phyloP scores from a whole-genome alignment of 2,329 filamentous ascomycete genomes.

The Lecanoromycetidae sp. region DNA sequence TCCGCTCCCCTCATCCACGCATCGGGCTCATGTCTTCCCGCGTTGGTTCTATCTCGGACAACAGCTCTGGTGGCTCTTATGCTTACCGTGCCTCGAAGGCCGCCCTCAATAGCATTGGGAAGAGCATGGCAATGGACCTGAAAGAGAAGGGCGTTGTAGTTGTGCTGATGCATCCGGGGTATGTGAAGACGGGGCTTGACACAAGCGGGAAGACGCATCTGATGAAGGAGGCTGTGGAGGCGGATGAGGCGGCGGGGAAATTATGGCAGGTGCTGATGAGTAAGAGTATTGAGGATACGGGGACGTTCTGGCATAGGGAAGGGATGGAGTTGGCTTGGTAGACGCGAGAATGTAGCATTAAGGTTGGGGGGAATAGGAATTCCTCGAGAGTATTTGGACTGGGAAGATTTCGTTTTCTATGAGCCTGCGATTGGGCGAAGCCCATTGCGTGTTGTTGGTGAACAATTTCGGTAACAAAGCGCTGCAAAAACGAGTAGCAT shows the following conservation, averaged over 20 bases:
- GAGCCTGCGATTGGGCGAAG: too few relatives aligned
- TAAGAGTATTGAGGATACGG: slow-evolving; percentile 32
- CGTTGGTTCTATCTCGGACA: slow-evolving; percentile 34
- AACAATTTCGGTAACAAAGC: too few relatives aligned
- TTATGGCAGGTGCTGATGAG: slow-evolving; percentile 30
- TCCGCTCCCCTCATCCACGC: slow-evolving; percentile 23
- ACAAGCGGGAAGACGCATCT: slow-evolving; percentile 16
- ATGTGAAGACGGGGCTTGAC: slow-evolving; percentile 30
- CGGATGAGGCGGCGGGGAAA: slow-evolving; percentile 35
- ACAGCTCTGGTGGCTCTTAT: slow-evolving; percentile 32
- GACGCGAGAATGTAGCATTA: background rate
- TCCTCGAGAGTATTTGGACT: background rate
- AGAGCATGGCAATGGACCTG: slow-evolving; percentile 33
- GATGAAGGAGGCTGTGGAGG: slow-evolving; percentile 30
- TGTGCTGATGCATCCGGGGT: slow-evolving; percentile 33
- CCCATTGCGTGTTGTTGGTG: too few relatives aligned
- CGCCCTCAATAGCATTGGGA: slow-evolving; percentile 34
- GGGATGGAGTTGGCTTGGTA: slow-evolving; percentile 35
- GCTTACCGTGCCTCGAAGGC: slow-evolving; percentile 35
- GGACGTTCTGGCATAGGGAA: slow-evolving; percentile 35
- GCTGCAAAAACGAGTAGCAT: too few relatives aligned
- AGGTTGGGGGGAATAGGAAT: background rate
- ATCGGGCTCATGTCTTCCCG: slow-evolving; percentile 33
- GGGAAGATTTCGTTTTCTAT: too few relatives aligned
- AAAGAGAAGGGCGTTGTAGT: slow-evolving; percentile 30